Percentiles rank a stretch among this genome's conserved stretches.
Conservation (phyloP, 768 basidiomycete genomes). For the Lactarius evosmus region DNA sequence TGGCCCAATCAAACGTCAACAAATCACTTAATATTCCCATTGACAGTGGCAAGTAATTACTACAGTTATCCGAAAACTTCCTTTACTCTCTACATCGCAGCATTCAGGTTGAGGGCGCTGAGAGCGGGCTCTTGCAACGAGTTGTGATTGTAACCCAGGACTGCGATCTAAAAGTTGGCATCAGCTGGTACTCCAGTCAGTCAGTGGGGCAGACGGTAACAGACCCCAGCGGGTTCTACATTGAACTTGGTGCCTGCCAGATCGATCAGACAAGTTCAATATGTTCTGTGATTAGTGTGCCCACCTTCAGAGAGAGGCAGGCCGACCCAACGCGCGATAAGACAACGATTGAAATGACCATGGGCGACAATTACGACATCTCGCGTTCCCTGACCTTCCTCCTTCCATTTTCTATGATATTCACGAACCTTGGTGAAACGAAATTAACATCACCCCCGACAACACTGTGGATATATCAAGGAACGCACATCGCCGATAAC, state of each 20-base stretch:
- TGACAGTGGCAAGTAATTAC: not conserved
- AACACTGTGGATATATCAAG: not conserved
- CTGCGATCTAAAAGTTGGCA: conserved; percentile 52
- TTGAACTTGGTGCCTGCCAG: conserved; percentile 21
- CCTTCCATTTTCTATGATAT: conserved; percentile 66
- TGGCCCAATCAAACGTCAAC: conserved; percentile 28
- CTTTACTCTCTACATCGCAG: conserved; percentile 15
- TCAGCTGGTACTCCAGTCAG: not conserved
- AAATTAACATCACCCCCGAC: not conserved
- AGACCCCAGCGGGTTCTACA: conserved; percentile 27
- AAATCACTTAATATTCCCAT: not conserved
- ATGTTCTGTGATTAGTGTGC: not conserved
- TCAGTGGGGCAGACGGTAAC: conserved; percentile 10
- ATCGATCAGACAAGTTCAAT: conserved; percentile 13
- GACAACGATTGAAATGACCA: conserved; percentile 73
- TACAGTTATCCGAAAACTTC: not conserved
- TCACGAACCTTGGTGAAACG: conserved; percentile 55
- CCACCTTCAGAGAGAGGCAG: conserved; percentile 61
- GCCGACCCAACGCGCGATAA: conserved; percentile 80
- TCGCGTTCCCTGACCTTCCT: conserved; percentile 60
- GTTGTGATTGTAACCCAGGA: conserved; percentile 82
- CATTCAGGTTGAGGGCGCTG: conserved; percentile 63
- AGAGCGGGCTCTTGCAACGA: conserved; percentile 74
- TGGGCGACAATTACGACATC: conserved; percentile 91
- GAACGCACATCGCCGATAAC: conserved; percentile 63